Evolutionary conservation across 108 stramenopile species (phyloP), one percentile per base, ranked within the genome.

Genomic region (Seminavis robusta): DNA sequence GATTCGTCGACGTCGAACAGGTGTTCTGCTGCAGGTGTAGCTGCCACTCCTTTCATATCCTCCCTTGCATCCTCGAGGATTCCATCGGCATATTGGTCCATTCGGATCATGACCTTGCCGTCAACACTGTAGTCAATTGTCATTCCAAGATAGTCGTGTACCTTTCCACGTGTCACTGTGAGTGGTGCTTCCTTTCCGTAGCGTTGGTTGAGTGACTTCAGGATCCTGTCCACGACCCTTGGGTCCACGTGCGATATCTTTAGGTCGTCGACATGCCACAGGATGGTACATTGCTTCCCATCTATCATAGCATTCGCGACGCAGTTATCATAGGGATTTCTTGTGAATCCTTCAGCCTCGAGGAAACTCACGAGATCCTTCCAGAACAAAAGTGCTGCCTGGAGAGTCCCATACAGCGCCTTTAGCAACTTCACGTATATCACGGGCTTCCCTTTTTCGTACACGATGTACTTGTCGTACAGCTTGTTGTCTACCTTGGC

Each of bases 221-320:
- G 15, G 11, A 42, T 24, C 3, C 36, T 39, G 3, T 32, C 44
- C 1, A 63, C 33, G 28, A 69, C 60, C 15, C 26, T 20, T 0
- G 52, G 28, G 50, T 60, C 45, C 9, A 51, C 40, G 28, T 67
- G 65, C 1, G 58, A 60, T 1, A 69, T 65, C 40, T 73, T 77
- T 7, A 73, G 44, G 34, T 77, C 78, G 37, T 79, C 75, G 0
- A 71, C 75, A 55, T 72, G 67, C 70, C 70, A 77, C 3, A 29
- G 4, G 1, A 74, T 41, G 3, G 72, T 66, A 26, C 47, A 56
- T 25, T 73, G 72, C 16, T 42, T 42, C 15, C 72, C 71, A 13
- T 69, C 39, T 8, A 63, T 33, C 25, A 49, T 34, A 33, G 67
- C 63, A 61, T 74, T 74, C 25, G 44, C 33, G 16, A 67, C 48